Conservation (phyloP, 176 grass and related monocot genomes). For the Lolium multiflorum region DNA sequence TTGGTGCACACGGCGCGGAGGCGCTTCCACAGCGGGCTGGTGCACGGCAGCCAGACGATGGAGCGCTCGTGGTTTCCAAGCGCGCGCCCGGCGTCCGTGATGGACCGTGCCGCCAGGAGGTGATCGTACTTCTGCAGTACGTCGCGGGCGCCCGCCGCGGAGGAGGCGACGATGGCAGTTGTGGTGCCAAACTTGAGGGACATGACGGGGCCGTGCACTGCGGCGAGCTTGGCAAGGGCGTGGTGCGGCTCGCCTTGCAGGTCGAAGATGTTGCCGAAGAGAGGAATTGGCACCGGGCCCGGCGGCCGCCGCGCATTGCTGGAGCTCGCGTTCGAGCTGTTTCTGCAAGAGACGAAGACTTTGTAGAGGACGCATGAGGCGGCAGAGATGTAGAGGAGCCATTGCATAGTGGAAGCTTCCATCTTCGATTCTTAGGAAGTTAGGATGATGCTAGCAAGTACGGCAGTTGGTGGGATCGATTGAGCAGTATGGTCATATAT, state of each 20-base stretch:
- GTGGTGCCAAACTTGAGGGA: constrained; percentile 53
- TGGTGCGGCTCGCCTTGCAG: constrained; percentile 53
- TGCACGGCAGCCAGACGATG: constrained; percentile 49
- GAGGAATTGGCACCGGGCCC: constrained; percentile 36
- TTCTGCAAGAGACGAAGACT: constrained; percentile 11
- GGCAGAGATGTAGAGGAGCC: constrained; percentile 41
- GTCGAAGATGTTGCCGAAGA: constrained; percentile 61
- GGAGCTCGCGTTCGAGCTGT: not conserved
- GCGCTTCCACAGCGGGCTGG: constrained; percentile 57
- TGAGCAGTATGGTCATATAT: constrained; percentile 32
- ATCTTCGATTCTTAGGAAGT: constrained; percentile 12
- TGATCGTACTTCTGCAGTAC: constrained; percentile 58
- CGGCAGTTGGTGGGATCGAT: not conserved
- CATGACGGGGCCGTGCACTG: constrained; percentile 59
- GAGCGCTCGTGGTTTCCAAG: constrained; percentile 53
- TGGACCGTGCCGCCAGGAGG: constrained; percentile 45
- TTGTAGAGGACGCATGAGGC: constrained; percentile 50
- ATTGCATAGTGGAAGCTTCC: constrained; percentile 41
- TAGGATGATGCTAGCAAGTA: not conserved
- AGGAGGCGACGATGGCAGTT: constrained; percentile 51
- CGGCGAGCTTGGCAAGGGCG: constrained; percentile 54
- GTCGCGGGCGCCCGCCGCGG: constrained; percentile 53
- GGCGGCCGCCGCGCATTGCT: constrained; percentile 41
- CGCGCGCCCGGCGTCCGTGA: constrained; percentile 49
- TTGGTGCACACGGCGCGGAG: constrained; percentile 56